Percentiles rank a stretch among this genome's conserved stretches.
These are phyloP conservation scores for Plantago elongata DNA, from an alignment of 257 asterid genomes.

Conservation along the genomic window DNA sequence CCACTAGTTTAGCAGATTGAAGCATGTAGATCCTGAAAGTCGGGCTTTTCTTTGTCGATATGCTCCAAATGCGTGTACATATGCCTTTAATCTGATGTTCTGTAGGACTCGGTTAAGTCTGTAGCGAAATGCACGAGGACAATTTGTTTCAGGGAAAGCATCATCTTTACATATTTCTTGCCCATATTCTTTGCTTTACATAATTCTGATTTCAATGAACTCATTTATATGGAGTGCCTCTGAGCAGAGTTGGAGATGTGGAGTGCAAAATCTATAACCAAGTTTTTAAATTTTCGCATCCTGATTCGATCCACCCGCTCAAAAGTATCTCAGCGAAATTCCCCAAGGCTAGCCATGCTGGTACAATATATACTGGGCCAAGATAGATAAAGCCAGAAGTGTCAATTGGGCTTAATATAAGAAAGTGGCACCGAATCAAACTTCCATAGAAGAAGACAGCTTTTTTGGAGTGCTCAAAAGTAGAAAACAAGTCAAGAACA, in stretches of 20 bases:
- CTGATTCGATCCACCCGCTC: no score
- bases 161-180: neutral
- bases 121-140: conserved; percentile 4
- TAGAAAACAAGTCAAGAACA: neutral
- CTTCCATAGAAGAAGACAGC: neutral
- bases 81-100: conserved; percentile 8
- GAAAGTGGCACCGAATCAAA: no score
- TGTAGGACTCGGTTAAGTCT: conserved; percentile 14
- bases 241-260: no score
- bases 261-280: no score
- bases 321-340: no score
- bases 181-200: neutral
- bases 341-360: no score
- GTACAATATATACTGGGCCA: no score
- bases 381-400: neutral
- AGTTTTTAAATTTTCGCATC: no score
- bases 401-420: conserved; percentile 1
- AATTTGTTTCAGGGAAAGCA: conserved; percentile 6
- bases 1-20: conserved; percentile 14
- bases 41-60: conserved; percentile 15
- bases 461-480: conserved; percentile 12
- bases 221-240: neutral
- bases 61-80: conserved; percentile 24
- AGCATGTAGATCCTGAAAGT: conserved; percentile 12
- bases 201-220: neutral